Percentiles rank a stretch among this genome's conserved stretches.
Conservation (phyloP, 257 asterid species). For the Solanum sejunctum region DNA sequence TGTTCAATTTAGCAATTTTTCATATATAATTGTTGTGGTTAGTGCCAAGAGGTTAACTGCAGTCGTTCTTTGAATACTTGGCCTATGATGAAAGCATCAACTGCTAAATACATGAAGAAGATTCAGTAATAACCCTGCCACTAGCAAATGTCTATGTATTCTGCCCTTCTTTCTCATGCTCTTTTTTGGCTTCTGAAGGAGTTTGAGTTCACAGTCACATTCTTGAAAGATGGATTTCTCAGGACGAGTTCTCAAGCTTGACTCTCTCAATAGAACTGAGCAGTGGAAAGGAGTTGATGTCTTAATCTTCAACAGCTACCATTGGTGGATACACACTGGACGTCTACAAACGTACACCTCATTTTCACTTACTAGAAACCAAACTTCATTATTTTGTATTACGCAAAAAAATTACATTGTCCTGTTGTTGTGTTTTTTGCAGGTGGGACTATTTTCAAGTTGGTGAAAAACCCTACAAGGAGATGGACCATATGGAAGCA, state of each 20-base stretch:
- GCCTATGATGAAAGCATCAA: background rate
- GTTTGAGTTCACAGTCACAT: constrained; percentile 20
- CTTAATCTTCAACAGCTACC: constrained; percentile 58
- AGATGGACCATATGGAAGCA: constrained; percentile 49
- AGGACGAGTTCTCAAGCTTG: constrained; percentile 40
- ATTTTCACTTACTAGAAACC: background rate
- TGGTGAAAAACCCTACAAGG: background rate
- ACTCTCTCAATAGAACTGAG: constrained; percentile 23
- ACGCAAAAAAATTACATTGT: background rate
- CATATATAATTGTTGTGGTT: background rate
- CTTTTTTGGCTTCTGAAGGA: constrained; percentile 14
- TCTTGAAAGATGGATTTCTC: constrained; percentile 42
- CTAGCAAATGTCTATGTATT: background rate
- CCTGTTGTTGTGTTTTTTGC: background rate
- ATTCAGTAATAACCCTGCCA: background rate
- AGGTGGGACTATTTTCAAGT: background rate
- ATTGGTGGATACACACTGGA: constrained; percentile 83
- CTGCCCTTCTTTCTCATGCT: background rate
- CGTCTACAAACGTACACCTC: constrained; percentile 22
- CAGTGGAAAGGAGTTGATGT: constrained; percentile 37
- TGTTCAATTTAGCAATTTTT: background rate
- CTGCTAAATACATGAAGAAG: background rate
- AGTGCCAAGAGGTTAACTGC: background rate
- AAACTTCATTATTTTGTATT: background rate
- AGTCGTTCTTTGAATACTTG: background rate